phyloP scores from a whole-genome alignment of 768 basidiomycete species.

The Suillus ampliporus region DNA sequence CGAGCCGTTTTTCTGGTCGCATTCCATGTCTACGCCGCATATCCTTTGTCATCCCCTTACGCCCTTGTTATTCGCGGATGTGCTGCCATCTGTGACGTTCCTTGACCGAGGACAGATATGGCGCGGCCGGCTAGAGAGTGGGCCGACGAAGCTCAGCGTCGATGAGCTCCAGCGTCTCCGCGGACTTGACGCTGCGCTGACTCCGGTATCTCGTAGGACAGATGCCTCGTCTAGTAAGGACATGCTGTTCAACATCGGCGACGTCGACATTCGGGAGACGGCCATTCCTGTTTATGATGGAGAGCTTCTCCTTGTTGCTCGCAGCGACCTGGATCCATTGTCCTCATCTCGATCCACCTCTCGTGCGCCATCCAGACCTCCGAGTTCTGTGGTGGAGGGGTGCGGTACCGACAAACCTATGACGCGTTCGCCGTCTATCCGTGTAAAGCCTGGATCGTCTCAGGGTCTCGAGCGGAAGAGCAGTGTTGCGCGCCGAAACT shows the following conservation, averaged over 20 bases:
- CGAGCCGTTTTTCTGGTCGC: conserved; percentile 78
- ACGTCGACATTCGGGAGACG: conserved; percentile 62
- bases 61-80: conserved; percentile 79
- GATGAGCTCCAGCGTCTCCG: conserved; percentile 67
- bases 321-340: conserved; percentile 51
- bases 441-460: conserved; percentile 73
- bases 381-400: conserved; percentile 61
- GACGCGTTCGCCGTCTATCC: conserved; percentile 72
- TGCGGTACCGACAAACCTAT: conserved; percentile 46
- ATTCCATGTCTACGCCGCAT: conserved; percentile 42
- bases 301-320: conserved; percentile 74
- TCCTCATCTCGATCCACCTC: conserved; percentile 62
- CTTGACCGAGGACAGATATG: conserved; percentile 70
- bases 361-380: conserved; percentile 69
- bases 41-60: conserved; percentile 53
- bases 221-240: conserved; percentile 28
- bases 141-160: conserved; percentile 47
- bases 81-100: conserved; percentile 68
- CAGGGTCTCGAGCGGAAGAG: conserved; percentile 78
- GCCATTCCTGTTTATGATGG: conserved; percentile 77
- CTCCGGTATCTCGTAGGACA: conserved; percentile 23
- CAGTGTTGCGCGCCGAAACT: conserved; percentile 75
- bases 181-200: conserved; percentile 52
- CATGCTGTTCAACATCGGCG: conserved; percentile 43
- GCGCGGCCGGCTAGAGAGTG: conserved; percentile 74